Base-by-base conservation (phyloP, 139 green algal genomes). In the Coelastrella sp. region DNA sequence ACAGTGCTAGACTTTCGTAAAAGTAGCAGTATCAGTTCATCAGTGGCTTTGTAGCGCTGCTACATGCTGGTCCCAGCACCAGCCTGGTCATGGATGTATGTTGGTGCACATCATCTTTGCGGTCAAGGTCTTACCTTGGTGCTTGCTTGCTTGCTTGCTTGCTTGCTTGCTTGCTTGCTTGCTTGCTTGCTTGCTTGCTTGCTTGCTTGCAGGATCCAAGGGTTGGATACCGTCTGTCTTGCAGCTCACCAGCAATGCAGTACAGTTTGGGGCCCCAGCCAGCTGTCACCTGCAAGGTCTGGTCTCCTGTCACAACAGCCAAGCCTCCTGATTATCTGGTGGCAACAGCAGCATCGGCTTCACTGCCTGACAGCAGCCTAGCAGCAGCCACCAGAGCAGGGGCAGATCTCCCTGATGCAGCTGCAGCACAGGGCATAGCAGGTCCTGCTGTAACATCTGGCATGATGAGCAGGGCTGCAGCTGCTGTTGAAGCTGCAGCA, bases 201-300 rank as follows among this genome's bases (percentile, higher is more conserved):
- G 35, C 19, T 17, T 79, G 65, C 81, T 58, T 78, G 66, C 83
- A 88, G 83, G 83, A 79, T 56, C 17, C 66, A 4, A 57, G 35
- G 24, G 66, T 57, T 15, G 83, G 83, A 22, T 88, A 68, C 49
- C 14, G 66, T 5, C 7, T 88, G 35, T 57, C 27, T 6, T 88
- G 83, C 83, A 70, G 63, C 35, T 88, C 83, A 8, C 83, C 83
- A 68, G 83, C 83, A 15, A 56, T 88, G 27, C 27, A 80, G 65
- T 56, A 80, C 12, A n/a, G 66, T 72, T 56, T 88, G 19, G 83
- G 83, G 5, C 83, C 83, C 15, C 83, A 88, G 60, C 83, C 83
- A 19, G 56, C 35, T 14, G 83, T 56, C 65, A 80, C n/a, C 17
- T 88, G 83, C 49, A 88, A 72, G 6, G 83, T 88, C 8, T 88